Conservation (phyloP, 2,329 filamentous ascomycete species). For the Pestalotiopsis sp. region DNA sequence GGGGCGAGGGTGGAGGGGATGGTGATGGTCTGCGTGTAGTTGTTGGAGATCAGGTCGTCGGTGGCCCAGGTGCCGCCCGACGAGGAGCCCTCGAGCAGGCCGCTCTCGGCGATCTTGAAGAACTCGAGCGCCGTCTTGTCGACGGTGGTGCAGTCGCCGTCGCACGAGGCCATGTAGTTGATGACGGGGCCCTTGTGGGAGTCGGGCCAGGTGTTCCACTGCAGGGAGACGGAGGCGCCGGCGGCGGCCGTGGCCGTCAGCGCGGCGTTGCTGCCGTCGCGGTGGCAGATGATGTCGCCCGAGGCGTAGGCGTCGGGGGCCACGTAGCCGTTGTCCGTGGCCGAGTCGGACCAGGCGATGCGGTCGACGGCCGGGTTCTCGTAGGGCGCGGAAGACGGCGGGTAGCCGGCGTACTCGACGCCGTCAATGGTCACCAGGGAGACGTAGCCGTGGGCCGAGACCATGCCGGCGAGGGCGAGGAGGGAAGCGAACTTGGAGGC, state of each 20-base stretch:
- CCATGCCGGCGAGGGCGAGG: constrained; percentile 18
- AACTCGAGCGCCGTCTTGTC: constrained; percentile 33
- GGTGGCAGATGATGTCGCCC: constrained; percentile 37
- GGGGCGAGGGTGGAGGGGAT: constrained; percentile 43
- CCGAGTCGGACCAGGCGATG: constrained; percentile 36
- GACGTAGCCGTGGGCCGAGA: constrained; percentile 35
- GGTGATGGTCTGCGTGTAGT: constrained; percentile 47
- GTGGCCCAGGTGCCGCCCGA: constrained; percentile 13
- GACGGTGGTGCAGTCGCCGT: constrained; percentile 30
- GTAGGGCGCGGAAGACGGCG: constrained; percentile 23
- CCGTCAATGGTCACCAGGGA: constrained; percentile 25
- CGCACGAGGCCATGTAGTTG: constrained; percentile 37
- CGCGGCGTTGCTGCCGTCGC: constrained; percentile 34
- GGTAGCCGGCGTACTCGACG: constrained; percentile 19
- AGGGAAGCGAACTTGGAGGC: constrained; percentile 13
- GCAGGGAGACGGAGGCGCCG: constrained; percentile 58
- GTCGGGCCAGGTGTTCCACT: constrained; percentile 69
- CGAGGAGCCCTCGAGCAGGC: constrained; percentile 26
- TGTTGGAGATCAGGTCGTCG: constrained; percentile 38
- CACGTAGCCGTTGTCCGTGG: constrained; percentile 33
- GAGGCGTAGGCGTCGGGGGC: constrained; percentile 12
- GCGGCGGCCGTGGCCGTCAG: constrained; percentile 47
- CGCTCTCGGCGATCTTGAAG: constrained; percentile 31
- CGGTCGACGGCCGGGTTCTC: constrained; percentile 20
- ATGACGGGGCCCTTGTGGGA: constrained; percentile 47